Evolutionary conservation across 768 basidiomycete species (phyloP).

Genomic region (Tylopilus sp.): DNA sequence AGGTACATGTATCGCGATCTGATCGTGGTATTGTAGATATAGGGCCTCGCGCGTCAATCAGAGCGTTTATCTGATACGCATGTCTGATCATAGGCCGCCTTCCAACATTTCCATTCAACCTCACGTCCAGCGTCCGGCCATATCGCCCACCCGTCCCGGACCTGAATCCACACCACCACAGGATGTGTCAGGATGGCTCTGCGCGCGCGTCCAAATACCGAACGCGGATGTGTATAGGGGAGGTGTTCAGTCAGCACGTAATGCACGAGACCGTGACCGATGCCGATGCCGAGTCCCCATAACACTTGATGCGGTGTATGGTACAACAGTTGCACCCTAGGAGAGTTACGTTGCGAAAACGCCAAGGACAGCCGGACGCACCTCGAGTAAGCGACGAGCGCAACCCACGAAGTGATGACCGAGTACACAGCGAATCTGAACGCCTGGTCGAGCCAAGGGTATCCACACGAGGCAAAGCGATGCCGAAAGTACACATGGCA

Average conservation of each 20-base stretch:
- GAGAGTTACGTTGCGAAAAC: background rate
- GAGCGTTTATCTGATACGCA: constrained; percentile 18
- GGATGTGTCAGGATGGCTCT: constrained; percentile 51
- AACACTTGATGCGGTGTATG: constrained; percentile 69
- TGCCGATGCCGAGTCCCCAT: constrained; percentile 72
- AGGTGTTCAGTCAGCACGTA: constrained; percentile 59
- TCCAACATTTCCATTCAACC: constrained; percentile 68
- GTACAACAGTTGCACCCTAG: constrained; percentile 68
- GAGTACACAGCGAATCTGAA: constrained; percentile 47
- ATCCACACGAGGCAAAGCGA: constrained; percentile 55
- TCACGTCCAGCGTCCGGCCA: constrained; percentile 80
- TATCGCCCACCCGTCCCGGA: constrained; percentile 80
- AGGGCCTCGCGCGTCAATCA: constrained; percentile 1
- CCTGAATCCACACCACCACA: constrained; percentile 58
- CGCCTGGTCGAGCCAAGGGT: constrained; percentile 44
- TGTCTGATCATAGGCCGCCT: constrained; percentile 46
- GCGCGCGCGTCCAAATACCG: constrained; percentile 50
- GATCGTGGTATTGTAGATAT: no score
- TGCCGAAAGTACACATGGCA: constrained; percentile 74
- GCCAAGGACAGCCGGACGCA: constrained; percentile 29
- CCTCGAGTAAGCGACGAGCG: constrained; percentile 77
- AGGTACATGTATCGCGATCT: no score
- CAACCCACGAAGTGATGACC: constrained; percentile 54
- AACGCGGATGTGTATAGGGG: constrained; percentile 51
- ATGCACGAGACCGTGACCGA: constrained; percentile 46